A percentile compares a stretch with the other conserved stretches of the same genome.
phyloP scores from a whole-genome alignment of 306 rosid genomes.

The Psophocarpus tetragonolobus region DNA sequence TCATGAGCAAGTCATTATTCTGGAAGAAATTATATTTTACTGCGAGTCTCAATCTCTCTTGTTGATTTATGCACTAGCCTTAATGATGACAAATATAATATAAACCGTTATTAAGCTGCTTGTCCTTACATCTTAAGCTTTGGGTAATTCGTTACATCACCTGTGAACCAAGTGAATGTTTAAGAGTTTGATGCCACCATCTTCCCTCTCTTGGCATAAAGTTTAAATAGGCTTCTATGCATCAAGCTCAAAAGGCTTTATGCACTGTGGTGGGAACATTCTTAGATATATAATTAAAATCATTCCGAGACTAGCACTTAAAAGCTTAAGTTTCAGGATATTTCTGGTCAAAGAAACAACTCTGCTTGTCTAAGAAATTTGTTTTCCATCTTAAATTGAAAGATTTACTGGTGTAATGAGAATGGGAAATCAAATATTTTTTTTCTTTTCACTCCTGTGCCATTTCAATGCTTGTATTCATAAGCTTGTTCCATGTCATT shows the following conservation, averaged over 20 bases:
- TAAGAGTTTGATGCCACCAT: not conserved
- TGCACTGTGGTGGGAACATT: not conserved
- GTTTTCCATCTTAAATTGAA: not conserved
- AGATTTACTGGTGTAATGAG: not conserved
- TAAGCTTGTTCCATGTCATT: not conserved
- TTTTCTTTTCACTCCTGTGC: not conserved
- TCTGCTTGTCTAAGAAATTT: not conserved
- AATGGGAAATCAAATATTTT: not conserved
- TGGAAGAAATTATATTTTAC: not conserved
- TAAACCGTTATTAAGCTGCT: slow-evolving; percentile 9
- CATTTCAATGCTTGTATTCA: not conserved
- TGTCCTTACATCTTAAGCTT: slow-evolving; percentile 25
- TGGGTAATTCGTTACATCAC: not conserved
- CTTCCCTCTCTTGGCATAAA: not conserved
- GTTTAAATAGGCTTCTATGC: not conserved
- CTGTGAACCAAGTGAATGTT: not conserved
- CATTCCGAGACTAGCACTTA: not conserved
- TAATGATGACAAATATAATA: not conserved
- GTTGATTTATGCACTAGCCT: not conserved
- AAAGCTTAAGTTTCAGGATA: not conserved
- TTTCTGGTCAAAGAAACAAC: slow-evolving; percentile 3
- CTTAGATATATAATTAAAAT: not conserved
- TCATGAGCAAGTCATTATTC: slow-evolving; percentile 5
- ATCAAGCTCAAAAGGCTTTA: slow-evolving; percentile 8
- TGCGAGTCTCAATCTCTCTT: not conserved